Evolutionary conservation across 306 rosid species (phyloP).

Genomic region (Cicer pinnatifidum): DNA sequence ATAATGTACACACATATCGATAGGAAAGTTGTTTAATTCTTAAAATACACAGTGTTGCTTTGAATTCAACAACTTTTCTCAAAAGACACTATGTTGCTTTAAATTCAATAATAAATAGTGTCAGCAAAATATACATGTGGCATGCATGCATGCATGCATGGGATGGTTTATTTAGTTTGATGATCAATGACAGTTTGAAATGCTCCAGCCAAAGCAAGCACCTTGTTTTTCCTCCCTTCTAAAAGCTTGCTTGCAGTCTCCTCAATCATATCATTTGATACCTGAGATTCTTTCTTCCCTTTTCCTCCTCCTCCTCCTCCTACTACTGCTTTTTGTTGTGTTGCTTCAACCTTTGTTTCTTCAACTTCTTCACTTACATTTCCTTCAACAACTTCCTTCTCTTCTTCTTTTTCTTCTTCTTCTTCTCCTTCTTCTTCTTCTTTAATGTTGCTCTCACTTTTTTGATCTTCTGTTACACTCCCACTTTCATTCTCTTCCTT

Average conservation of each 20-base stretch:
- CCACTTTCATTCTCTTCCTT: conserved; percentile 32
- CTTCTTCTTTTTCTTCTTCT: neutral
- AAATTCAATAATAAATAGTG: neutral
- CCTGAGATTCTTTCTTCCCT: conserved; percentile 62
- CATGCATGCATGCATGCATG: no score
- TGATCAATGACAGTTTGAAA: conserved; percentile 88
- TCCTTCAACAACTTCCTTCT: conserved; percentile 44
- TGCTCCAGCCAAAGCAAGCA: conserved; percentile 90
- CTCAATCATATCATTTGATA: conserved; percentile 75
- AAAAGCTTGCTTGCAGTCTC: conserved; percentile 65
- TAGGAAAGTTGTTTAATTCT: no score
- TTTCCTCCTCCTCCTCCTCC: conserved; percentile 34
- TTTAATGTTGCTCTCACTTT: conserved; percentile 23
- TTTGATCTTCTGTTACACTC: conserved; percentile 27
- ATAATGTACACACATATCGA: no score
- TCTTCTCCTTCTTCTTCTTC: neutral
- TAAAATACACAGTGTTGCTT: neutral
- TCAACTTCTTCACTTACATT: conserved; percentile 26
- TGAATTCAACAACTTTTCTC: neutral
- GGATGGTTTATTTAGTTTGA: conserved; percentile 58
- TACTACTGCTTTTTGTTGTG: conserved; percentile 23
- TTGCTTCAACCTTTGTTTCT: conserved; percentile 37
- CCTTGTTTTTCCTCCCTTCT: conserved; percentile 77
- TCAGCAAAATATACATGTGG: conserved; percentile 1
- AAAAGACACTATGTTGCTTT: neutral